These are phyloP conservation scores for Suillus spraguei DNA, from an alignment of 768 basidiomycete species.

Conservation along the genomic window DNA sequence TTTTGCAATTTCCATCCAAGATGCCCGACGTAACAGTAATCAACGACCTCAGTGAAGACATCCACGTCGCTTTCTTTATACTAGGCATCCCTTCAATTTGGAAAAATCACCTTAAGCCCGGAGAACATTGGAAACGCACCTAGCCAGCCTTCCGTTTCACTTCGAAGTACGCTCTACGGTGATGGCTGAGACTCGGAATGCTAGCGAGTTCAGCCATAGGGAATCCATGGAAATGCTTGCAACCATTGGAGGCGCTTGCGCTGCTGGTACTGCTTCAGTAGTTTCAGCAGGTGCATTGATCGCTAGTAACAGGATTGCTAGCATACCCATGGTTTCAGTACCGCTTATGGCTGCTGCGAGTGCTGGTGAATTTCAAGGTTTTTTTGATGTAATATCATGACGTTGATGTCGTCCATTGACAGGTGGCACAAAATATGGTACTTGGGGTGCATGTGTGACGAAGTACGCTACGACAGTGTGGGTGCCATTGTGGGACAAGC, in stretches of 20 bases:
- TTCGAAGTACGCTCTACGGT: conserved; percentile 20
- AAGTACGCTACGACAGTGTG: background rate
- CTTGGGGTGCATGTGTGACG: background rate
- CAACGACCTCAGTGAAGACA: conserved; percentile 22
- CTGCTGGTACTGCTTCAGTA: conserved; percentile 13
- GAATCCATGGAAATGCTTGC: conserved; percentile 26
- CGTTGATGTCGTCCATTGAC: background rate
- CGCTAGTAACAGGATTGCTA: background rate
- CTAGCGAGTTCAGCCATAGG: conserved; percentile 15
- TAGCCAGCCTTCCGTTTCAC: conserved; percentile 12
- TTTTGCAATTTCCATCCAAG: background rate
- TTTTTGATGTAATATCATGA: background rate
- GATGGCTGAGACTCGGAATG: background rate
- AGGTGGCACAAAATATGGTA: background rate
- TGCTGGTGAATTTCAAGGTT: background rate
- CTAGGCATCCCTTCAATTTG: conserved; percentile 12
- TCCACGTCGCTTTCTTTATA: conserved; percentile 26
- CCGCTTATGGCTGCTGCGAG: background rate
- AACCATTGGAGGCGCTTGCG: conserved; percentile 1
- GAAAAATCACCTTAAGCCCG: conserved; percentile 22
- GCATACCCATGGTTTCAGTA: background rate
- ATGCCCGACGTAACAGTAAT: conserved; percentile 25
- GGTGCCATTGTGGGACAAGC: background rate
- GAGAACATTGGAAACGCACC: conserved; percentile 21
- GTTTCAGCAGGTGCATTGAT: conserved; percentile 7